Percentiles rank a stretch among this genome's conserved stretches.
Conservation (phyloP, 192 early-diverging fungal species). For the Entomortierella chlamydospora region DNA sequence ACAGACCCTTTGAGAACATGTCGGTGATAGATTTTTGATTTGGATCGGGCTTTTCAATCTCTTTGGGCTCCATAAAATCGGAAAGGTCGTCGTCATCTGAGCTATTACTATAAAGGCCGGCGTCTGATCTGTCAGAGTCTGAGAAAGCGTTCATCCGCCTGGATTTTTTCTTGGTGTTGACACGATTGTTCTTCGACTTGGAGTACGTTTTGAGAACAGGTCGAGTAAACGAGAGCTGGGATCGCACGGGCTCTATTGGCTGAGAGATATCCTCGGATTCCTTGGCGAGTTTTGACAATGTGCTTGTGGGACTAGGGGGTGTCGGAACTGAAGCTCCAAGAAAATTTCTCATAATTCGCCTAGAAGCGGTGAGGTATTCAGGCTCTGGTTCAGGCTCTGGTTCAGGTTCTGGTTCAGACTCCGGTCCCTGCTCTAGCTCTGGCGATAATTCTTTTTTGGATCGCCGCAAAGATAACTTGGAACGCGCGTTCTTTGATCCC, state of each 20-base stretch:
- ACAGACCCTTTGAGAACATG: slow-evolving; percentile 27
- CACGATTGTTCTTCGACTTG: not conserved
- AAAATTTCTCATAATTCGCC: slow-evolving; percentile 5
- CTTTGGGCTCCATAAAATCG: slow-evolving; percentile 15
- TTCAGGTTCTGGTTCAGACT: slow-evolving; percentile 11
- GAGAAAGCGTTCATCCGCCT: slow-evolving; percentile 18
- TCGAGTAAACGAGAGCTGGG: not conserved
- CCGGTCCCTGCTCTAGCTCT: not conserved
- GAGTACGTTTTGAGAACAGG: not conserved
- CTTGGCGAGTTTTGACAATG: not conserved
- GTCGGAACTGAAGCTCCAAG: not conserved
- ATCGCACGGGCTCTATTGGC: not conserved
- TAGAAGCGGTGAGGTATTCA: not conserved
- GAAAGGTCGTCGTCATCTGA: slow-evolving; percentile 26
- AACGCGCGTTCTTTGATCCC: not conserved
- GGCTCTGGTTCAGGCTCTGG: slow-evolving; percentile 8
- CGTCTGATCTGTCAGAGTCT: slow-evolving; percentile 13
- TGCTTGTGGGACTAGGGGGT: not conserved
- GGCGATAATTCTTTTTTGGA: not conserved
- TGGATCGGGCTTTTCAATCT: slow-evolving; percentile 33
- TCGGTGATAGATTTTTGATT: slow-evolving; percentile 39
- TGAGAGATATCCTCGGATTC: not conserved
- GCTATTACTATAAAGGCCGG: slow-evolving; percentile 4
- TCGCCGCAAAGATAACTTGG: not conserved
- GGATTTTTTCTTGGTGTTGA: not conserved